Evolutionary conservation across 371 early-diverging fungal genomes (phyloP), one percentile per base, ranked within the genome.

Genomic region (Dichotomocladium elegans): DNA sequence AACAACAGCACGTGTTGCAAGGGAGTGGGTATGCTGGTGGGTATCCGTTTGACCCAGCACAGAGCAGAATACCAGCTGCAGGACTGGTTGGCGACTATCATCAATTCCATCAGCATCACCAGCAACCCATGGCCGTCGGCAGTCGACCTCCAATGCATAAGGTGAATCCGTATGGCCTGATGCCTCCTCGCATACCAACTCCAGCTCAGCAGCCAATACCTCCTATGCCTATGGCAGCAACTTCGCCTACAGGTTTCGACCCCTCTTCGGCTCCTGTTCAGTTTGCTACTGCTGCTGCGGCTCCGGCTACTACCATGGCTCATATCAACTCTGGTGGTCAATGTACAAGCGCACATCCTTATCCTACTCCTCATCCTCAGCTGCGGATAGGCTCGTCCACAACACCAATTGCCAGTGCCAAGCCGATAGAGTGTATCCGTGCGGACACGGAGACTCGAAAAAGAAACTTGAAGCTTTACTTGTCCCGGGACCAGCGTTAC

Each of bases 401-500:
- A n/a, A n/a, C n/a, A n/a, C n/a, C n/a, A n/a, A n/a, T n/a, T n/a
- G n/a, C n/a, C n/a, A n/a, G n/a, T n/a, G n/a, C n/a, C n/a, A n/a
- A n/a, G n/a, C n/a, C n/a, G n/a, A n/a, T 56, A 29, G 59, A 63
- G 17, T 22, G 58, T 0, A 51, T 43, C 17, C 44, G 17, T 30
- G 57, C 57, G 11, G 47, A 64, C 21, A 50, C 57, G 3, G 58
- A 57, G 30, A 51, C 53, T 1, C 54, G 53, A 11, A 54, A 58
- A 41, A 56, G 55, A 40, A 57, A 63, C 30, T 24, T 75, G 24
- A 33, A 52, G 21, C 47, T 49, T 7, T 73, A 71, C 37, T 53
- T 56, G n/a, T 44, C 43, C 24, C 68, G 67, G 14, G 77, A 77
- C 48, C 27, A 54, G 19, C 34, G 42, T 3, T 73, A 77, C 28